Conservation (phyloP, 179 eudicot genomes). For the Silene noctiflora region DNA sequence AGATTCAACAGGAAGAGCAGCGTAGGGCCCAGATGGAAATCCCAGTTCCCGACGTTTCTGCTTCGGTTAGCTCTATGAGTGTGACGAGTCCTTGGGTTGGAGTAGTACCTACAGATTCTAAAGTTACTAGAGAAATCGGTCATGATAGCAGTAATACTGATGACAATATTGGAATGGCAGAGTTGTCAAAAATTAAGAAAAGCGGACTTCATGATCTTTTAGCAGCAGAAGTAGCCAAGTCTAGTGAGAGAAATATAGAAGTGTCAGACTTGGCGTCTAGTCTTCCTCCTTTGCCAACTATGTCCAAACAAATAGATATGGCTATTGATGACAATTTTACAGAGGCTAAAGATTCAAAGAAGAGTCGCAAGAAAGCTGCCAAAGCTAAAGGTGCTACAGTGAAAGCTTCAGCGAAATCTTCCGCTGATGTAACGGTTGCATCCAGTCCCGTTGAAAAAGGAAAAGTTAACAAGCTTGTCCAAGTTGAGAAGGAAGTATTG, state of each 20-base stretch:
- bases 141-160: conserved; percentile 33
- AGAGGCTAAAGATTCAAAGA: conserved; percentile 92
- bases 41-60: conserved; percentile 41
- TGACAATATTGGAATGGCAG: conserved; percentile 31
- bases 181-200: conserved; percentile 49
- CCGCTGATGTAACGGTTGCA: conserved; percentile 41
- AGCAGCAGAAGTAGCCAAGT: conserved; percentile 58
- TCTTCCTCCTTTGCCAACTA: conserved; percentile 37
- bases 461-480: conserved; percentile 48
- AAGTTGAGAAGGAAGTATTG: conserved; percentile 64
- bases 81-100: conserved; percentile 78
- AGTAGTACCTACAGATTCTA: conserved; percentile 43
- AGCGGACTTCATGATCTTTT: conserved; percentile 74
- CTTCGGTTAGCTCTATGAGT: conserved; percentile 45
- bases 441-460: conserved; percentile 65
- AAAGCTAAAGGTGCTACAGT: conserved; percentile 64
- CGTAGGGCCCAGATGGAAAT: conserved; percentile 45
- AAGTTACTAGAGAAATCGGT: conserved; percentile 31
- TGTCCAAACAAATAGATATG: conserved; percentile 33
- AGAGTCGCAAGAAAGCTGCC: conserved; percentile 87
- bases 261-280: conserved; percentile 29
- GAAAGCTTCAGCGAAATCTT: conserved; percentile 40
- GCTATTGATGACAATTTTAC: conserved; percentile 60
- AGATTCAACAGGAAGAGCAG: conserved; percentile 95
- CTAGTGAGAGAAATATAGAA: conserved; percentile 42